Evolutionary conservation across 805 yeast genomes (phyloP), one percentile per base, ranked within the genome.

Genomic region (Ascoidea asiatica): DNA sequence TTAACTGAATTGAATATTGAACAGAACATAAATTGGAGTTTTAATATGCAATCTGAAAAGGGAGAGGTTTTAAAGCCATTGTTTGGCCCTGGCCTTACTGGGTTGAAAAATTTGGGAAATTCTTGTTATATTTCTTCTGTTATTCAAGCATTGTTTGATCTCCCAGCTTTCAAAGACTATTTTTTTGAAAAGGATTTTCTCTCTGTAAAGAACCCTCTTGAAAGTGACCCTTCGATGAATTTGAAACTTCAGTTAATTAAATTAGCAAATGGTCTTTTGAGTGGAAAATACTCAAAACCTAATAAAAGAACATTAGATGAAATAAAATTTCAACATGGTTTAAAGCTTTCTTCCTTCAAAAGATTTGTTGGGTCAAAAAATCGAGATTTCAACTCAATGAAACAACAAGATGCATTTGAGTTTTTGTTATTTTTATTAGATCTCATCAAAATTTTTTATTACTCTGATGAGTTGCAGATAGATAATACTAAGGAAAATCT

Each of bases 381-480:
- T 59, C 68, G 69, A 17, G 98, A 92, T 55, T 92, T 92, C 53
- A 69, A 79, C 40, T 79, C 95, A 0, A 84, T 80, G 70, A 76
- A 79, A 52, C 99, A 92, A 58, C 98, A 92, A 60, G 99, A 92
- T 65, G 92, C 97, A 0, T 83, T 79, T 66, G 98, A 92, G 59
- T 92, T 88, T 56, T 73, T 88, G 61, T 62, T 75, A 4, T 82
- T 78, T 56, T 60, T 90, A 6, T 55, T 79, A 22, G 82, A 80
- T 45, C 71, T 75, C 49, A 59, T 88, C 21, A 89, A 82, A 49
- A 57, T 59, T 4, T 59, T 66, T 42, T 62, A 72, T 23, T 60
- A 65, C 0, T 50, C 51, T 13, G 35, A 29, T 3, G 35, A 29
- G 15, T 2, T 29, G 50, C 61, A 65, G 29, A 38, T 53, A 1